Evolutionary conservation across 345 rosid species (phyloP).

Genomic region (Arabidopsis arenosa): DNA sequence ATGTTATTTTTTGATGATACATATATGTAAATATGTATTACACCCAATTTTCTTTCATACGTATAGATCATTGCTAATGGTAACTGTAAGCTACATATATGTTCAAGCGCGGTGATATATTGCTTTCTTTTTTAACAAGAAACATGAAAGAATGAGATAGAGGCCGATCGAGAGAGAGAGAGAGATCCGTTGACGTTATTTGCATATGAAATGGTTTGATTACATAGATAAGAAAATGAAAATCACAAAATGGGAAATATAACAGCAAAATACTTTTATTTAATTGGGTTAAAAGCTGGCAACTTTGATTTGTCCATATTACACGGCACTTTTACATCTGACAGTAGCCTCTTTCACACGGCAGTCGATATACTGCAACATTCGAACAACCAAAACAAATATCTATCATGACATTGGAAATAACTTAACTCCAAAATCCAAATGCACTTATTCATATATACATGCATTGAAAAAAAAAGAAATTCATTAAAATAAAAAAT

Average conservation of each 20-base stretch:
- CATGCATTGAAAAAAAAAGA: not conserved
- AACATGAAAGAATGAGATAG: not conserved
- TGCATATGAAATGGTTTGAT: not conserved
- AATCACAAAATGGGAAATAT: slow-evolving; percentile 12
- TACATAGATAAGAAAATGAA: slow-evolving; percentile 22
- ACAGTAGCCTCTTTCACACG: slow-evolving; percentile 34
- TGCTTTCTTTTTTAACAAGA: too few relatives aligned
- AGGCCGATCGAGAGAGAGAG: not conserved
- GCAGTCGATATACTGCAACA: slow-evolving; percentile 38
- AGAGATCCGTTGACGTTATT: not conserved
- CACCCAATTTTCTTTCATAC: not conserved
- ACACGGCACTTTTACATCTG: not conserved
- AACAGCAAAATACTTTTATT: slow-evolving; percentile 13
- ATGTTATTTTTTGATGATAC: not conserved
- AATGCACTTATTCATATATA: not conserved
- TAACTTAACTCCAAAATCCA: not conserved
- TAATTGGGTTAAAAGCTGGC: slow-evolving; percentile 31
- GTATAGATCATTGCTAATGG: not conserved
- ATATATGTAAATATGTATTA: not conserved
- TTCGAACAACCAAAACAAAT: slow-evolving; percentile 24
- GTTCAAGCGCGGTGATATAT: too few relatives aligned
- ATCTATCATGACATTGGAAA: not conserved
- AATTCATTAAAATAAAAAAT: not conserved
- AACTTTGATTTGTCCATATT: slow-evolving; percentile 26
- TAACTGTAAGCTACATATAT: not conserved